Conservation (phyloP, 2,329 filamentous ascomycete genomes). For the Aureobasidium sp. region DNA sequence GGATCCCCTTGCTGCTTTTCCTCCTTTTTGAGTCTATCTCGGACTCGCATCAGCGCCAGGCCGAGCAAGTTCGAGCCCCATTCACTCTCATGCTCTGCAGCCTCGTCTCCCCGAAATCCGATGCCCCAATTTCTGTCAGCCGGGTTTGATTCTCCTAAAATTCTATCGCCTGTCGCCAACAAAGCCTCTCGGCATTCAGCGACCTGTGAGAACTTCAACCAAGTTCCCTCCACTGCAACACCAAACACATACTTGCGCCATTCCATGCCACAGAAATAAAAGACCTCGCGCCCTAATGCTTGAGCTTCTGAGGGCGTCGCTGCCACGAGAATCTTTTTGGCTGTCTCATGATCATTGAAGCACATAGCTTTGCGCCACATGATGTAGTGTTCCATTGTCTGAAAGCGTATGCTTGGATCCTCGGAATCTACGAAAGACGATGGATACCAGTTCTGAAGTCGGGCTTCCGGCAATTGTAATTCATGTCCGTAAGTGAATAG, state of each 20-base stretch:
- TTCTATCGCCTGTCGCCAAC: conserved; percentile 26
- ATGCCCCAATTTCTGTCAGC: conserved; percentile 32
- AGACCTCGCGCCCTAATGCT: conserved; percentile 28
- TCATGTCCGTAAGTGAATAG: conserved; percentile 23
- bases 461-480: conserved; percentile 19
- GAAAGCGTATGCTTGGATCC: conserved; percentile 17
- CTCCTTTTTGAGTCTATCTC: conserved; percentile 23
- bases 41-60: conserved; percentile 30
- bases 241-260: conserved; percentile 24
- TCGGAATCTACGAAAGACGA: conserved; percentile 18
- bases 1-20: not conserved
- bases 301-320: conserved; percentile 24
- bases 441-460: conserved; percentile 24
- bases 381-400: conserved; percentile 28
- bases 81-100: conserved; percentile 23
- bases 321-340: conserved; percentile 23
- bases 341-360: conserved; percentile 26
- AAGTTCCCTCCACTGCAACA: conserved; percentile 30
- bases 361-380: conserved; percentile 33
- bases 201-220: conserved; percentile 30
- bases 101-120: conserved; percentile 28
- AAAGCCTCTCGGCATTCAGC: conserved; percentile 24
- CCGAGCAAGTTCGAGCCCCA: conserved; percentile 32
- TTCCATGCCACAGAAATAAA: conserved; percentile 26
- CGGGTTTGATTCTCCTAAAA: conserved; percentile 32